Evolutionary conservation across 2,329 filamentous ascomycete genomes (phyloP).

Genomic region (Tolypocladium capitatum): DNA sequence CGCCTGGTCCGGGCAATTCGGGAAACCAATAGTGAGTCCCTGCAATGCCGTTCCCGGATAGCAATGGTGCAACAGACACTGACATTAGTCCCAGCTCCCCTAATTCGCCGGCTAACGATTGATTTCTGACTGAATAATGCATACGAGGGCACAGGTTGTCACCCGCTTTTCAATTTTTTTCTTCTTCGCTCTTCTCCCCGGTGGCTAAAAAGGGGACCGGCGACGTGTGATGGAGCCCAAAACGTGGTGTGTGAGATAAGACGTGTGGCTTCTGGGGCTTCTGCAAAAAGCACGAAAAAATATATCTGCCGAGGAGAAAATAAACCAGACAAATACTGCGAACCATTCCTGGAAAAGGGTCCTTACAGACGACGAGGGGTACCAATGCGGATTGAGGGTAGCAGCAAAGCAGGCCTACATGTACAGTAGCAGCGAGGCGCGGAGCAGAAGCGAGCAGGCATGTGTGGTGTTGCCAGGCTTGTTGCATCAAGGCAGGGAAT

Average conservation of each 20-base stretch:
- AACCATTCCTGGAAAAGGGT: background rate
- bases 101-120: conserved; percentile 28
- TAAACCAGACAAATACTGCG: background rate
- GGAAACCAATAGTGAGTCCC: conserved; percentile 27
- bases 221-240: conserved; percentile 1
- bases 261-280: no score
- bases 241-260: conserved; percentile 1
- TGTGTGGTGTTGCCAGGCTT: background rate
- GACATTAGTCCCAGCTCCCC: conserved; percentile 25
- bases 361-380: background rate
- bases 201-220: background rate
- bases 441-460: background rate
- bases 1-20: conserved; percentile 28
- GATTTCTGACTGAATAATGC: conserved; percentile 20
- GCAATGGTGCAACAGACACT: background rate
- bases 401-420: background rate
- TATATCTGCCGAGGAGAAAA: background rate
- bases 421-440: background rate
- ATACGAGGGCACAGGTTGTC: conserved; percentile 19
- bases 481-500: background rate
- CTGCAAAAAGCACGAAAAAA: background rate
- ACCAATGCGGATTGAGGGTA: background rate
- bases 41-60: background rate
- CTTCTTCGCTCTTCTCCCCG: background rate
- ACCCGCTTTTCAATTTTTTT: conserved; percentile 11